Base-by-base conservation (phyloP, 177 flowering plant genomes). In the Vitis hybrid region DNA sequence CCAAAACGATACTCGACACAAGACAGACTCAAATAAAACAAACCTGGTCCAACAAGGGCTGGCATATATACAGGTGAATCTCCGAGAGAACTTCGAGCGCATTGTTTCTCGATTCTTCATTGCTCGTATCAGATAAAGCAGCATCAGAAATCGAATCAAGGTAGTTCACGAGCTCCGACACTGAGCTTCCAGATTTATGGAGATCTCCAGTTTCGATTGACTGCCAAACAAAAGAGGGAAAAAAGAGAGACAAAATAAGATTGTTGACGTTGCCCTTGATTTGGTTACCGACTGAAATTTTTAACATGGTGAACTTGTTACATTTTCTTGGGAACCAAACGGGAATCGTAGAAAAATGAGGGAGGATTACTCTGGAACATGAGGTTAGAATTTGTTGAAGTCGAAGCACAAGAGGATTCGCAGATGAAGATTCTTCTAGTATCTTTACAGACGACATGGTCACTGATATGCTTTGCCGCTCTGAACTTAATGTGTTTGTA, bases 41-140 rank as follows among this genome's bases (percentile, higher is more conserved):
- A 16, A 85, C 95, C 88, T 84, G 87, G 61, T 80, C 79, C 67
- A 83, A 18, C 1, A 81, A 73, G 70, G 92, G 75, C 22, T 73
- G 72, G 49, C 52, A 76, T 39, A 87, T 10, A 61, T 69, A 82
- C 6, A 50, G 69, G 18, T 71, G 68, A 62, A 86, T 67, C 65
- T 83, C 83, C 1, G 78, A 6, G 29, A 89, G 86, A 63, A 80
- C 79, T 70, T 78, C 66, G 34, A 72, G 39, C 1, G 87, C 86
- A 65, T 63, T 73, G 2, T 45, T 66, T 49, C 69, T 69, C 12
- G 78, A 63, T n/a, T 56, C 82, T 2, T 71, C 76, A 62, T 77
- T 66, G 10, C 69, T 79, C 0, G 72, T 73, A 12, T 78, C 77
- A 1, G 81, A 70, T 1, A 68, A 20, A 45, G 72, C 74, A 1